phyloP scores from a whole-genome alignment of 306 rosid genomes.

The Abrus pulchellus region DNA sequence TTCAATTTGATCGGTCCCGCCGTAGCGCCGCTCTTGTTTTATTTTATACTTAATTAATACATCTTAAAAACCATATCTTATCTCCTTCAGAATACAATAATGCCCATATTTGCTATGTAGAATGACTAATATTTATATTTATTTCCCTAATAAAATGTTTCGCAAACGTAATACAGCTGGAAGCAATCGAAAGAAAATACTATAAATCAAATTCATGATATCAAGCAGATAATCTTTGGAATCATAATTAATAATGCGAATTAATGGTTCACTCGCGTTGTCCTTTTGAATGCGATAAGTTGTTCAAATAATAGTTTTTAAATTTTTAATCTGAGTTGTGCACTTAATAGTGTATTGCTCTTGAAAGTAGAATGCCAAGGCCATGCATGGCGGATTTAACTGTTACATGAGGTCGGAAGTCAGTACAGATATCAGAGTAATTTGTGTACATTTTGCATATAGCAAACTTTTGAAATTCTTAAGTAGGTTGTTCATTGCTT shows the following conservation, averaged over 20 bases:
- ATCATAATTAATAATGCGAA: background rate
- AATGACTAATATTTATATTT: background rate
- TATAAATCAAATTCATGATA: background rate
- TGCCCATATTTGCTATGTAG: background rate
- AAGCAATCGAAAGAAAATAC: background rate
- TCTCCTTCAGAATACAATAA: background rate
- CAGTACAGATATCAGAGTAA: background rate
- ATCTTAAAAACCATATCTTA: constrained; percentile 8
- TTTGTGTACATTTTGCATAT: background rate
- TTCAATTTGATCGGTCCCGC: constrained; percentile 21
- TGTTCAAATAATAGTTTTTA: background rate
- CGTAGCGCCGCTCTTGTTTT: constrained; percentile 40
- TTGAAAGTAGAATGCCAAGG: background rate
- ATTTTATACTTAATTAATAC: background rate
- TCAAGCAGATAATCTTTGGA: background rate
- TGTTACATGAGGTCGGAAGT: background rate
- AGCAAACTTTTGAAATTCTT: background rate
- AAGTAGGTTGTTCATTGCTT: background rate
- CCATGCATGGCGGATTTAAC: background rate
- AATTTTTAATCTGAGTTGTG: no score
- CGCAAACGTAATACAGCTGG: background rate
- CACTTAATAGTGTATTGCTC: no score
- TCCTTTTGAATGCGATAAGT: no score
- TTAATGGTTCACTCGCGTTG: background rate
- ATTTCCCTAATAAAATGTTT: background rate